Percentiles rank a stretch among this genome's conserved stretches.
These are phyloP conservation scores for Cicer judaicum DNA, from an alignment of 306 rosid species.

Conservation along the genomic window DNA sequence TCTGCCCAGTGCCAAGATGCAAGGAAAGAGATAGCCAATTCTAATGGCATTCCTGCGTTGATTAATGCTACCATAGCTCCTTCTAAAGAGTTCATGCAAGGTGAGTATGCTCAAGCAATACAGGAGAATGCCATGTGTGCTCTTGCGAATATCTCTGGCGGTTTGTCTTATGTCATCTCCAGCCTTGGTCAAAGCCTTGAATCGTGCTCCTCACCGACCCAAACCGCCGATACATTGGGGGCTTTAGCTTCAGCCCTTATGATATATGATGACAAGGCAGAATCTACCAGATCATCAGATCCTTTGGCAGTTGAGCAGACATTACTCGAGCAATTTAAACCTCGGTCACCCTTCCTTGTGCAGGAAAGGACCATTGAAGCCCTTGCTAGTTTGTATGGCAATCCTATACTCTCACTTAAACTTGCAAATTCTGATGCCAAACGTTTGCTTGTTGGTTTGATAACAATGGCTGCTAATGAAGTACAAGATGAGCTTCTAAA, in stretches of 20 bases:
- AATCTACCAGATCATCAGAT: conserved; percentile 85
- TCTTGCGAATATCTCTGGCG: conserved; percentile 96
- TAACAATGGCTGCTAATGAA: conserved; percentile 93
- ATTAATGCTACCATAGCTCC: conserved; percentile 99
- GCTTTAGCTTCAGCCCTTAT: conserved; percentile 99
- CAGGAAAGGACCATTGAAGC: conserved; percentile 98
- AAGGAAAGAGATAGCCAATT: conserved; percentile 84
- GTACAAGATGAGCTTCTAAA: conserved; percentile 92
- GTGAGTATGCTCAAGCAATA: conserved; percentile 93
- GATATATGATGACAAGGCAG: conserved; percentile 91
- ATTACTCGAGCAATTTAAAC: conserved; percentile 77
- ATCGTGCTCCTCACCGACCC: conserved; percentile 87
- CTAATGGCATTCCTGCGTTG: conserved; percentile 89
- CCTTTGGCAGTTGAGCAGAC: conserved; percentile 80
- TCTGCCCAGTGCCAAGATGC: conserved; percentile 94
- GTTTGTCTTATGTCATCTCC: conserved; percentile 90
- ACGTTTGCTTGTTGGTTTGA: conserved; percentile 91
- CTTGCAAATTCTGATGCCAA: conserved; percentile 88
- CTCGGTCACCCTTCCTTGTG: conserved; percentile 71
- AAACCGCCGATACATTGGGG: conserved; percentile 90
- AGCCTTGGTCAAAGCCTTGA: conserved; percentile 99
- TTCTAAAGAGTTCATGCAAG: conserved; percentile 99
- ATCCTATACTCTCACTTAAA: conserved; percentile 69
- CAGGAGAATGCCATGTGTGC: conserved; percentile 99
- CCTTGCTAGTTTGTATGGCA: conserved; percentile 95